phyloP scores from a whole-genome alignment of 2,329 filamentous ascomycete genomes.

The Myriosclerotinia curreyana region DNA sequence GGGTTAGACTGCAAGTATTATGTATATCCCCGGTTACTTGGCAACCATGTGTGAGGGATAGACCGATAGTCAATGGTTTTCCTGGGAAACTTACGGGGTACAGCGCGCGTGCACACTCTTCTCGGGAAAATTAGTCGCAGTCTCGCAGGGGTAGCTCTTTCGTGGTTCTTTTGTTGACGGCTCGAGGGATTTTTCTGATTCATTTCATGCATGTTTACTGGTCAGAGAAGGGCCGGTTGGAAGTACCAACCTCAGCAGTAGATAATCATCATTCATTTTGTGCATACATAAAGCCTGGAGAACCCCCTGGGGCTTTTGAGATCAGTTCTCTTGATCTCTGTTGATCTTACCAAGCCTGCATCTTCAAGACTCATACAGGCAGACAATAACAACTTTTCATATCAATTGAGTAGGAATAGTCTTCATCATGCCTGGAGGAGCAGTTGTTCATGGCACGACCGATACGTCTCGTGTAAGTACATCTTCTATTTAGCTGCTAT shows the following conservation, averaged over 20 bases:
- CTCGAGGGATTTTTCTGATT: slow-evolving; percentile 6
- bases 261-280: not conserved
- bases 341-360: slow-evolving; percentile 9
- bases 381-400: not conserved
- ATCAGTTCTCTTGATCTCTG: slow-evolving; percentile 4
- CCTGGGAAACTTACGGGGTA: slow-evolving; percentile 12
- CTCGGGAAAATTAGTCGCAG: slow-evolving; percentile 5
- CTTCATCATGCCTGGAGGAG: slow-evolving; percentile 22
- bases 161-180: slow-evolving; percentile 5
- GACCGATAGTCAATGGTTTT: not conserved
- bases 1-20: slow-evolving; percentile 2
- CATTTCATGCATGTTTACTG: slow-evolving; percentile 7
- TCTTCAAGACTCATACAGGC: slow-evolving; percentile 10
- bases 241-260: not conserved
- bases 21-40: slow-evolving; percentile 4
- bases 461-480: slow-evolving; percentile 23
- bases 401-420: slow-evolving; percentile 13
- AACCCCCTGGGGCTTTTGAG: slow-evolving; percentile 3
- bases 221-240: slow-evolving; percentile 17
- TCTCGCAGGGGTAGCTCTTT: slow-evolving; percentile 9
- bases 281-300: slow-evolving; percentile 17
- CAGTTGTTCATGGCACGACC: slow-evolving; percentile 22
- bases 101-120: slow-evolving; percentile 18
- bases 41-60: not conserved
- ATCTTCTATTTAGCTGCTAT: not conserved